Conservation (phyloP, 2,329 filamentous ascomycete species). For the Penicillium sp. region DNA sequence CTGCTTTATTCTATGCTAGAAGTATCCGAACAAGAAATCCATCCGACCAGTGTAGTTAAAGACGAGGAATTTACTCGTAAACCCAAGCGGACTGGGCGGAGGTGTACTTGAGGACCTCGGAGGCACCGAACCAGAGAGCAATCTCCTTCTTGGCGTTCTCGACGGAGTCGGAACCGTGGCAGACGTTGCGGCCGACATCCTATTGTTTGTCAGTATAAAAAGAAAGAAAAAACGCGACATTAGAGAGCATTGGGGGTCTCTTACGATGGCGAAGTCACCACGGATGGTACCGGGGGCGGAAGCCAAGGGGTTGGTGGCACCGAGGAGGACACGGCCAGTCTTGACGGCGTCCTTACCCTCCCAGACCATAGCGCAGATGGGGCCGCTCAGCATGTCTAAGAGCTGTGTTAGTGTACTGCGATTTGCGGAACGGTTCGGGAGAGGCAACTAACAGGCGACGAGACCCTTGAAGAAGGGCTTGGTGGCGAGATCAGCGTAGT, state of each 20-base stretch:
- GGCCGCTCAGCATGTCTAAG: conserved; percentile 92
- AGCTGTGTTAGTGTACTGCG: conserved; percentile 19
- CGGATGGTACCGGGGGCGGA: conserved; percentile 97
- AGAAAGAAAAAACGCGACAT: not conserved
- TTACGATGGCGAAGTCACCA: conserved; percentile 79
- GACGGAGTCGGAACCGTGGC: conserved; percentile 98
- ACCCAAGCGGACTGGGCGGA: conserved; percentile 84
- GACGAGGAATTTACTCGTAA: conserved; percentile 68
- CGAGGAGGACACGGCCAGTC: conserved; percentile 92
- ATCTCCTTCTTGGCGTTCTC: conserved; percentile 99
- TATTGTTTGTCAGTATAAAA: conserved; percentile 27
- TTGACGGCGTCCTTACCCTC: conserved; percentile 98
- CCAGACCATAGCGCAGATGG: conserved; percentile 99
- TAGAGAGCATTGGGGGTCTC: conserved; percentile 16
- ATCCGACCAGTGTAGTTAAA: conserved; percentile 16
- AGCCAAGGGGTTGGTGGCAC: conserved; percentile 96
- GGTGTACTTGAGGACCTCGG: conserved; percentile 84
- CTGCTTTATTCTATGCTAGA: conserved; percentile 19
- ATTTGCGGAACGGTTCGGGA: not conserved
- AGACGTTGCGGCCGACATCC: conserved; percentile 96
- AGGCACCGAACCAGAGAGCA: conserved; percentile 92
- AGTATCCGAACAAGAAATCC: conserved; percentile 16
- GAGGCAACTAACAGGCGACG: conserved; percentile 70
- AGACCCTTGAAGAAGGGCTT: conserved; percentile 98
- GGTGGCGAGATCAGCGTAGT: conserved; percentile 88